Base-by-base conservation (phyloP, 805 yeast genomes). In the Cyberlindnera nakhonratchasimensis region DNA sequence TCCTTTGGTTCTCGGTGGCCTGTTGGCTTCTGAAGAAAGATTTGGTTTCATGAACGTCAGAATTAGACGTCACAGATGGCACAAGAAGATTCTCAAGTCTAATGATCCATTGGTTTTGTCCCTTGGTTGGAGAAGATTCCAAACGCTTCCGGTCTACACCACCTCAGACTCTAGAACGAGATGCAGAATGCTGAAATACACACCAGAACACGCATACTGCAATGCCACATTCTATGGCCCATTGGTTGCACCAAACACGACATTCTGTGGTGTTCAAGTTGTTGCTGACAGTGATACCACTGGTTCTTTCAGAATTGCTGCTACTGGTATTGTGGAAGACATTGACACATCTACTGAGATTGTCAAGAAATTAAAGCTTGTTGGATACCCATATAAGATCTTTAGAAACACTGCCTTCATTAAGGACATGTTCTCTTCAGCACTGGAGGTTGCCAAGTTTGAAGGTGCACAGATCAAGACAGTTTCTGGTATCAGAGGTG, bases 1-100 rank as follows among this genome's bases (percentile, higher is more conserved):
- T 58, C 98, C 99, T 11, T 71, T 93, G 22, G 77, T 93, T 14
- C 67, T 95, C 54, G 99, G 99, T 45, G 97, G 98, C 3, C 69
- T 93, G 44, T 69, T 91, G 46, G 79, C 93, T 28, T 87, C 96
- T 5, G 99, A 93, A 61, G 84, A 89, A 44, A 75, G 95, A 58
- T 91, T 90, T 61, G 99, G 99, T 6, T 83, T 86, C 58, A 72
- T 89, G 68, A 91, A 87, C 59, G 96, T 87, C 36, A 80, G 98
- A 69, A 79, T 93, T 47, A 89, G 96, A 79, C 82, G 96, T 66
- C 99, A 93, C 63, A 81, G 99, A 71, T 93, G 99, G 99, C 97
- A 93, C 67, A 91, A 89, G 61, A 89, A 89, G 74, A 87, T 95
- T 45, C 72, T 93, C 55, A 93, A 93, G 65, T 79, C 97, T 9